phyloP scores from a whole-genome alignment of 2,329 filamentous ascomycete genomes.

The Fusarium citri region DNA sequence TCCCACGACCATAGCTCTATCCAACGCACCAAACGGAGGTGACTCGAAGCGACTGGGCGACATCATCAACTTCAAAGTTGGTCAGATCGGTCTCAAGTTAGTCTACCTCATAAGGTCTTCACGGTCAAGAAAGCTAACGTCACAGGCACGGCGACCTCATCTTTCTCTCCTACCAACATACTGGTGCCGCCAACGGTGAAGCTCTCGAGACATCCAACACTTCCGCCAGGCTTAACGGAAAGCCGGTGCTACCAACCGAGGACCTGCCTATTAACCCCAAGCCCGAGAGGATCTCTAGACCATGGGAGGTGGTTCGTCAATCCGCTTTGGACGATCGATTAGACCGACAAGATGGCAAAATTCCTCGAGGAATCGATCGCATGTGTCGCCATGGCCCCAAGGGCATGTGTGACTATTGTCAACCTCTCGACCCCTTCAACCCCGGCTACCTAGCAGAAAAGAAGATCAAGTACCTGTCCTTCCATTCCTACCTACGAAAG shows the following conservation, averaged over 20 bases:
- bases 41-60: conserved; percentile 70
- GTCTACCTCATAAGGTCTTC: conserved; percentile 24
- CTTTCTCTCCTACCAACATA: conserved; percentile 82
- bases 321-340: conserved; percentile 87
- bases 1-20: conserved; percentile 68
- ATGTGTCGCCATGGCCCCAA: conserved; percentile 97
- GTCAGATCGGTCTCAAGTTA: conserved; percentile 70
- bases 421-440: conserved; percentile 94
- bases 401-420: conserved; percentile 99
- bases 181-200: conserved; percentile 53
- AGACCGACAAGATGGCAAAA: conserved; percentile 92
- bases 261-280: conserved; percentile 77
- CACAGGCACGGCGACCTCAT: conserved; percentile 85
- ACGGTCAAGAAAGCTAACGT: conserved; percentile 8
- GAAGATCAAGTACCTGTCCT: conserved; percentile 98
- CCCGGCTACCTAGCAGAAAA: conserved; percentile 89
- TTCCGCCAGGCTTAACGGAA: conserved; percentile 81
- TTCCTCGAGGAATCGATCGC: conserved; percentile 79
- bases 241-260: conserved; percentile 76
- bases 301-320: conserved; percentile 91
- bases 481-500: conserved; percentile 94
- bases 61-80: conserved; percentile 66
- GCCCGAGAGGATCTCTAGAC: conserved; percentile 62
- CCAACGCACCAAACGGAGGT: conserved; percentile 68
- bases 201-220: conserved; percentile 53